Base-by-base conservation (phyloP, 306 rosid species). In the Myrica gale region DNA sequence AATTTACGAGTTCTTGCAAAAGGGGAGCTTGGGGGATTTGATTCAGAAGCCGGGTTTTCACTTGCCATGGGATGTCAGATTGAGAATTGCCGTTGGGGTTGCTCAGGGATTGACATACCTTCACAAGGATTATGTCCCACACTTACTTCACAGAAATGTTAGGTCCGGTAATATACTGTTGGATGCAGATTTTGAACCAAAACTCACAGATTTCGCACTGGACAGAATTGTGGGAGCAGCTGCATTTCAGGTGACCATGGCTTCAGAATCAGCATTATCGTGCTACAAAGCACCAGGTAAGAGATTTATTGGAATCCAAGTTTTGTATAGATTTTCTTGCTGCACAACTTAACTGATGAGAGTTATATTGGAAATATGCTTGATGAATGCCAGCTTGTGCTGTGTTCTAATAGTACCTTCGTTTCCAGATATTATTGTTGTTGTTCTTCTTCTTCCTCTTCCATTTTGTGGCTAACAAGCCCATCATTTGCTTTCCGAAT, bases 251-350 rank as follows among this genome's bases (percentile, higher is more conserved):
- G 89, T 93, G 56, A 88, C 84, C 19, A 52, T 92, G 75, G 89
- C 85, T 75, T 88, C 92, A n/a, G 97, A 89, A 84, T 88, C 96
- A 73, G 78, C 92, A 51, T 81, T 82, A 73, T 92, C 99, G 4
- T 92, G 99, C 78, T 95, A 90, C 78, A 88, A 76, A 74, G 92
- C 99, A 57, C 97, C 99, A 84, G 99, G 99, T 92, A 89, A 55
- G 57, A 81, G 48, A 48, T 52, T 51, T 68, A 54, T 39, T 44
- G 15, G 41, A 32, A 47, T 62, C 42, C 13, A 12, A 74, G 23
- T 72, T 39, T 54, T 56, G 50, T 56, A 61, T 44, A 44, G 17
- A 23, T 46, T 74, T 47, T 16, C 51, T 16, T 12, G 17, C 47
- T 41, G 39, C 60, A 46, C 21, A 56, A 37, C 46, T 48, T 20